Evolutionary conservation across 1,139 yeast genomes (phyloP), one percentile per base, ranked within the genome.

Genomic region (Wickerhamomyces sp.): DNA sequence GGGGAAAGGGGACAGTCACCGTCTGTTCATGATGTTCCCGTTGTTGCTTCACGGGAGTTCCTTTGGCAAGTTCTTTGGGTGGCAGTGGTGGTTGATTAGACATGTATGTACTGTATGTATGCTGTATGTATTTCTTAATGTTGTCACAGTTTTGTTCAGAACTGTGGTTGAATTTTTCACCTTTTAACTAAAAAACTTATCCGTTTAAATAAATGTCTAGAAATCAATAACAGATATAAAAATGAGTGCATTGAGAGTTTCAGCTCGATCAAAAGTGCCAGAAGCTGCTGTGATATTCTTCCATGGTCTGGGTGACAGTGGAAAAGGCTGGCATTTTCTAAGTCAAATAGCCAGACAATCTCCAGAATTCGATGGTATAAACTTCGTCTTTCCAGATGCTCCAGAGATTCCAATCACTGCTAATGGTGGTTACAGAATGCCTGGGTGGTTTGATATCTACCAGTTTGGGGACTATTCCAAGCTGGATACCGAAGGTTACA

Each of bases 251-350:
- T 60, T 72, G 9, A 61, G 70, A 44, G 52, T 66, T 14, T 58
- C 67, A 4, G 49, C 70, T 3, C 52, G 52, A 26, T 45, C 51
- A 3, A 55, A 57, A 17, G 66, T 70, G 1, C 72, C 83, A 13
- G 64, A 78, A 3, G 82, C 89, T 1, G 81, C 95, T 1, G 67
- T 90, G 24, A 87, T 92, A 24, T 76, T 92, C 47, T 57, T 88
- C 40, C 98, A 92, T 57, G 98, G 98, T 0, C 69, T 92, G 16
- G 98, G 98, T 9, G 98, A 90, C 58, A 61, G 85, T 2, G 97
- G 96, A 7, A 70, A 73, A 22, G 97, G 97, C 2, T 92, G 97
- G 97, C 68, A 77, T 28, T 87, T 87, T 70, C 64, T 92, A 31
- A 78, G 84, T 6, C 78, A 78, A 22, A 48, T 73, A 28, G 60